Evolutionary conservation across 1,139 yeast species (phyloP).

Genomic region (Diutina mesorugosa): DNA sequence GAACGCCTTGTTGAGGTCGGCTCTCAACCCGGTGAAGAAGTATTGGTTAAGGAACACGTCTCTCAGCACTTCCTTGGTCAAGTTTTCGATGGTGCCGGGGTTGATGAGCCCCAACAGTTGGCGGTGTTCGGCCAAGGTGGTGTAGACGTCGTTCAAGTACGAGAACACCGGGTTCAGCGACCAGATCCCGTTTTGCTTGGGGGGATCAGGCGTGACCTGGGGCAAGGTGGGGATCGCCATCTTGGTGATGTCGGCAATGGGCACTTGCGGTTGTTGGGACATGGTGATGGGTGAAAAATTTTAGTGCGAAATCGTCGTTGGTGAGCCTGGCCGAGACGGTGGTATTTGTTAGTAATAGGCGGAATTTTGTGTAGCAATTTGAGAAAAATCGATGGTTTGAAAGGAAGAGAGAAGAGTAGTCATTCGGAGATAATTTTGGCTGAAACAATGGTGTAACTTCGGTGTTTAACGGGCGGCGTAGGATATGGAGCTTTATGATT

Average conservation of each 20-base stretch:
- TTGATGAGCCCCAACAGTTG: slow-evolving; percentile 68
- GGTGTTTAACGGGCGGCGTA: background rate
- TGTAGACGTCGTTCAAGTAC: slow-evolving; percentile 67
- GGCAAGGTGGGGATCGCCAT: slow-evolving; percentile 46
- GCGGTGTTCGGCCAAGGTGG: slow-evolving; percentile 65
- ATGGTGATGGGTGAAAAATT: slow-evolving; percentile 2
- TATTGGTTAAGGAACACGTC: slow-evolving; percentile 86
- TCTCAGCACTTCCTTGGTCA: slow-evolving; percentile 85
- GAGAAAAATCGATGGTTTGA: too few relatives aligned
- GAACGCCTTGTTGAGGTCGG: slow-evolving; percentile 90
- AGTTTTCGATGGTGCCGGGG: slow-evolving; percentile 93
- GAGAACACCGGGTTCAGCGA: slow-evolving; percentile 78
- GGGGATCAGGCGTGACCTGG: slow-evolving; percentile 36
- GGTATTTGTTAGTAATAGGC: too few relatives aligned
- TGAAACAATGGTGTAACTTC: too few relatives aligned
- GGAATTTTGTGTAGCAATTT: too few relatives aligned
- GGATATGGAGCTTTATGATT: background rate
- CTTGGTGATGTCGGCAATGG: slow-evolving; percentile 42
- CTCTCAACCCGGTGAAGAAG: slow-evolving; percentile 92
- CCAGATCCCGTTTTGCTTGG: slow-evolving; percentile 52
- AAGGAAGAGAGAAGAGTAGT: too few relatives aligned
- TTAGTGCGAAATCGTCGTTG: slow-evolving; percentile 1
- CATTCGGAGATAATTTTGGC: too few relatives aligned
- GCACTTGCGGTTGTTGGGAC: slow-evolving; percentile 9
- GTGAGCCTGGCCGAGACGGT: background rate